Percentiles rank a stretch among this genome's conserved stretches.
Evolutionary conservation across 1,284 basidiomycete genomes (phyloP).

Genomic region (Rhodotorula sp.): DNA sequence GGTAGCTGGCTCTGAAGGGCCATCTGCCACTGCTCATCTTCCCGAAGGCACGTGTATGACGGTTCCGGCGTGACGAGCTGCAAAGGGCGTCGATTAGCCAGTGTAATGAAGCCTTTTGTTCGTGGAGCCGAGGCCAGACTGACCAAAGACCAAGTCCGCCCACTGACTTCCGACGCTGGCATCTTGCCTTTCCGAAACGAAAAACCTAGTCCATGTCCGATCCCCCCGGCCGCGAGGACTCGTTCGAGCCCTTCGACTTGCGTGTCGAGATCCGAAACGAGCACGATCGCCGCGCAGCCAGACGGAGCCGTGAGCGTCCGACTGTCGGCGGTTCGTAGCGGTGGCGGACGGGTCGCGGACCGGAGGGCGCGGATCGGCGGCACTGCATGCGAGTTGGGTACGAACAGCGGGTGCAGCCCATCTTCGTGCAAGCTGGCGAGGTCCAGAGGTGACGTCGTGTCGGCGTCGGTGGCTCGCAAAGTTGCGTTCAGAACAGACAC

Average conservation of each 20-base stretch:
- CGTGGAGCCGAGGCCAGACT: constrained; percentile 54
- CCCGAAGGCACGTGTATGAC: constrained; percentile 43
- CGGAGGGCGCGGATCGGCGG: constrained; percentile 56
- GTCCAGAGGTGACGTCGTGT: not conserved
- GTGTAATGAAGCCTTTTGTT: not conserved
- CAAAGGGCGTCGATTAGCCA: not conserved
- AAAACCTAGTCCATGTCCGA: constrained; percentile 33
- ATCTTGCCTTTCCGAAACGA: constrained; percentile 49
- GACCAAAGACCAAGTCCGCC: constrained; percentile 57
- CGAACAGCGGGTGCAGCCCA: constrained; percentile 20
- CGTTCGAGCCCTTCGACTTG: constrained; percentile 58
- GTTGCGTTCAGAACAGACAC: constrained; percentile 24
- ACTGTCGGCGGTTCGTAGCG: constrained; percentile 9
- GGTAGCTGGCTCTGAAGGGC: constrained; percentile 55
- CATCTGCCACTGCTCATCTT: constrained; percentile 50
- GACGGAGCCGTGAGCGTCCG: constrained; percentile 17
- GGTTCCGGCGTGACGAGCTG: constrained; percentile 28
- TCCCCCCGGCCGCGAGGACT: constrained; percentile 61
- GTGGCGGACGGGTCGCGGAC: constrained; percentile 25
- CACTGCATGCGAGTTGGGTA: constrained; percentile 58
- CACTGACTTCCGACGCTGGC: constrained; percentile 48
- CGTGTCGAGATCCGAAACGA: constrained; percentile 58
- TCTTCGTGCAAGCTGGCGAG: not conserved
- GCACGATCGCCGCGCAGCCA: constrained; percentile 52
- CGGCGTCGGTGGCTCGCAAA: constrained; percentile 1